Evolutionary conservation across 768 basidiomycete genomes (phyloP).

Genomic region (Trametes meyenii): DNA sequence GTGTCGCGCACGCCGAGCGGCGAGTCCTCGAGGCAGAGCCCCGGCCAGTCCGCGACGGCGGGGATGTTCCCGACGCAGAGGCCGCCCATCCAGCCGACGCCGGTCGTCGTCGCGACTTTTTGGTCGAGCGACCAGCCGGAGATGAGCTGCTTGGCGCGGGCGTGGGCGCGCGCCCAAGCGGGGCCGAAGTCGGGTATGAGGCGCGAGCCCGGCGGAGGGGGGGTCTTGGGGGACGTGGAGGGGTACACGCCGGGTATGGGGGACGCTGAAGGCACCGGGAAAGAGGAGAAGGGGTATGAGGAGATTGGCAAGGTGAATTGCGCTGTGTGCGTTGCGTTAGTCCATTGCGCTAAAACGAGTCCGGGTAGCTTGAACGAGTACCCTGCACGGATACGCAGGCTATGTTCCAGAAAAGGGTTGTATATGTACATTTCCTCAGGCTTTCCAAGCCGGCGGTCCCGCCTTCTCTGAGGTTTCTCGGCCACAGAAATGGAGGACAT

Average conservation of each 20-base stretch:
- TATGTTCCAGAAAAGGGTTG: too few species aligned
- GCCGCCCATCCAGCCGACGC: constrained; percentile 66
- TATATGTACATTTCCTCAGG: too few species aligned
- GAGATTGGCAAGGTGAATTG: constrained; percentile 42
- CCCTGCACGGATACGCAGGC: neutral
- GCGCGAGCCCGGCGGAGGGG: constrained; percentile 48
- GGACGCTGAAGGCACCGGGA: constrained; percentile 59
- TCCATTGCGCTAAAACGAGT: neutral
- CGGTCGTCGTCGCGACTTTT: constrained; percentile 67
- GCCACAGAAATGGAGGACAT: too few species aligned
- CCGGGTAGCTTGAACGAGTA: neutral
- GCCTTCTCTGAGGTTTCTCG: too few species aligned
- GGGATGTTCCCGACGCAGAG: constrained; percentile 73
- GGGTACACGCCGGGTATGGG: constrained; percentile 59
- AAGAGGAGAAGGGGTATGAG: constrained; percentile 54
- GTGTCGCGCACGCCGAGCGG: constrained; percentile 79
- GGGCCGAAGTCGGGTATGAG: constrained; percentile 48
- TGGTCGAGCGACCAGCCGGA: constrained; percentile 57
- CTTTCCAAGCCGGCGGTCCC: too few species aligned
- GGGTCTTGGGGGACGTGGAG: constrained; percentile 53
- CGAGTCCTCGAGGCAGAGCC: constrained; percentile 76
- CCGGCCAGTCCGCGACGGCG: constrained; percentile 56
- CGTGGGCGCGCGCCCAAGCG: constrained; percentile 28
- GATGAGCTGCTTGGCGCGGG: constrained; percentile 40
- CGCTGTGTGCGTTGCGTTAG: constrained; percentile 16